Percentiles rank a stretch among this genome's conserved stretches.
These are phyloP conservation scores for Plantago lanceolata DNA, from an alignment of 305 asterid genomes.

Conservation along the genomic window DNA sequence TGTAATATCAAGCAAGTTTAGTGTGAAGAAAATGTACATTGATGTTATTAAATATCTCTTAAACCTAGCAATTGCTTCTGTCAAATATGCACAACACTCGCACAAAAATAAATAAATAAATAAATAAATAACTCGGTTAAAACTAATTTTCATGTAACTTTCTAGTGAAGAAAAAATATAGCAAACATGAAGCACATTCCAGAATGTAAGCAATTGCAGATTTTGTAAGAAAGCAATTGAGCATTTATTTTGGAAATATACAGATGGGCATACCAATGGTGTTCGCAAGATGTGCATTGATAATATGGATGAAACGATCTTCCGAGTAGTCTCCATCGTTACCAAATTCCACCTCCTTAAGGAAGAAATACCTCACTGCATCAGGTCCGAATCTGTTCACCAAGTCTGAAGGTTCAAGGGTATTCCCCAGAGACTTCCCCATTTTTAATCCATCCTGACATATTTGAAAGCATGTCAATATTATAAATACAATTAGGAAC, in stretches of 20 bases:
- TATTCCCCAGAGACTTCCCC: conserved; percentile 96
- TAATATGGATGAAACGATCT: conserved; percentile 78
- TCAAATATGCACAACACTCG: too few relatives aligned
- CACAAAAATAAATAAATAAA: too few relatives aligned
- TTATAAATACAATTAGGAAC: conserved; percentile 26
- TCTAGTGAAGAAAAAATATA: too few relatives aligned
- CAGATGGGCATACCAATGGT: conserved; percentile 59
- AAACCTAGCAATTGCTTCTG: too few relatives aligned
- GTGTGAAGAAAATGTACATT: too few relatives aligned
- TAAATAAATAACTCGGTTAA: too few relatives aligned
- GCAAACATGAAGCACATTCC: background rate
- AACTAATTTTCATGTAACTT: too few relatives aligned
- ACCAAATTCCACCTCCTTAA: conserved; percentile 93
- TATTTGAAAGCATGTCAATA: conserved; percentile 31
- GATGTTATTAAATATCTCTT: too few relatives aligned
- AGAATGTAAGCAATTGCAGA: background rate
- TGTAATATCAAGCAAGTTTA: background rate
- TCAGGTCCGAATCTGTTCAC: conserved; percentile 81
- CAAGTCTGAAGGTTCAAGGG: conserved; percentile 86
- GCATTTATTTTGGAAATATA: conserved; percentile 1
- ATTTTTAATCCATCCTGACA: conserved; percentile 92
- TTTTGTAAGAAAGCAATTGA: conserved; percentile 10
- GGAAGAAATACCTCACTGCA: conserved; percentile 95
- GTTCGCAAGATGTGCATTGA: conserved; percentile 91
- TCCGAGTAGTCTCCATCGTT: conserved; percentile 93